Percentiles rank a stretch among this genome's conserved stretches.
These are phyloP conservation scores for Aspergillus nomiae DNA, from an alignment of 2,329 filamentous ascomycete species.

Conservation along the genomic window DNA sequence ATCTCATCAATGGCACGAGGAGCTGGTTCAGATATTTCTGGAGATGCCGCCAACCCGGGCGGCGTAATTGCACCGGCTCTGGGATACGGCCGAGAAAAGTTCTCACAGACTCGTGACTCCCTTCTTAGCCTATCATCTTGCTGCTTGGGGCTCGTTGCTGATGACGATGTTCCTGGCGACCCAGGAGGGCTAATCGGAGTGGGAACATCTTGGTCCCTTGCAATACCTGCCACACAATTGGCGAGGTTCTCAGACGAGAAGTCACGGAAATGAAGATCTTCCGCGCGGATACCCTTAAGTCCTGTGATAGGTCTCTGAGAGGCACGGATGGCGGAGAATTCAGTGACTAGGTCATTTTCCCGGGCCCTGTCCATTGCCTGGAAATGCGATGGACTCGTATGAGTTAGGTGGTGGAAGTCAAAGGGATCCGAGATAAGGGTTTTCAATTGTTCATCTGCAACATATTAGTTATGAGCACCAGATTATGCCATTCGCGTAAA, in stretches of 20 bases:
- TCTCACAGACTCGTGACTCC: conserved; percentile 50
- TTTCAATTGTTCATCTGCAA: conserved; percentile 46
- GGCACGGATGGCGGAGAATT: conserved; percentile 56
- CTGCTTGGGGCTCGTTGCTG: conserved; percentile 26
- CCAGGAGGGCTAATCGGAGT: conserved; percentile 33
- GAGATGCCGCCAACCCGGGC: conserved; percentile 33
- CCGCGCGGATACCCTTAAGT: conserved; percentile 56
- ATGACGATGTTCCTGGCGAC: conserved; percentile 29
- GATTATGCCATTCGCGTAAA: not conserved
- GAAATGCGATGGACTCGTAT: conserved; percentile 59
- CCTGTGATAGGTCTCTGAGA: conserved; percentile 53
- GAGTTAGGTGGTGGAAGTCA: conserved; percentile 65
- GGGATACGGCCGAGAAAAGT: conserved; percentile 56
- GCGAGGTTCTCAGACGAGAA: conserved; percentile 35
- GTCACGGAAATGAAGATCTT: conserved; percentile 46
- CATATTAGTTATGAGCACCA: not conserved
- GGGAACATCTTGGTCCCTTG: conserved; percentile 22
- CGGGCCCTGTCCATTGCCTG: conserved; percentile 54
- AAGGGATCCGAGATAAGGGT: conserved; percentile 62
- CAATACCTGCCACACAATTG: conserved; percentile 24
- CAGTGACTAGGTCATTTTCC: conserved; percentile 54
- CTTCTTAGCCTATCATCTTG: conserved; percentile 25
- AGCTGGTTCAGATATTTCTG: conserved; percentile 37
- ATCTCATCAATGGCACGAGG: conserved; percentile 45
- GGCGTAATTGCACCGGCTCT: conserved; percentile 43